These are phyloP conservation scores for Suillus tomentosus DNA, from an alignment of 768 basidiomycete genomes.

Conservation along the genomic window DNA sequence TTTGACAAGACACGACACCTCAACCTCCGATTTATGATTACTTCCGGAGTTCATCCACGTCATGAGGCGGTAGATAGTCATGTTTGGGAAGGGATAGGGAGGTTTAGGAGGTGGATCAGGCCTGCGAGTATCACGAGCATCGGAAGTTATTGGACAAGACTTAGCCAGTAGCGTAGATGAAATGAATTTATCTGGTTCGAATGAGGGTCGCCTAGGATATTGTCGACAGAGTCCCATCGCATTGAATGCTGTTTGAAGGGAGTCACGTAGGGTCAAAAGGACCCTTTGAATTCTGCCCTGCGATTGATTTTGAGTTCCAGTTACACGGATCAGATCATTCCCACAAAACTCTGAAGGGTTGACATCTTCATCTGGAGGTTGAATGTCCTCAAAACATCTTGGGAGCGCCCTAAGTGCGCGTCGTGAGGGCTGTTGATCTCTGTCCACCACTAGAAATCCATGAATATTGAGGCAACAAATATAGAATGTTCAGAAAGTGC, in stretches of 20 bases:
- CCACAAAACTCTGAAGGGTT: neutral
- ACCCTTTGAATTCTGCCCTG: neutral
- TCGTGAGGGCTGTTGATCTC: neutral
- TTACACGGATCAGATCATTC: too few species aligned
- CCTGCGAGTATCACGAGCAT: neutral
- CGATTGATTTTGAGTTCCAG: neutral
- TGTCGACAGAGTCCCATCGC: neutral
- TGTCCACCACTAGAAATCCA: too few species aligned
- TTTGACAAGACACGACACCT: too few species aligned
- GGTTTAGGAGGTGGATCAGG: neutral
- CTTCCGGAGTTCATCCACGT: slow-evolving; percentile 8
- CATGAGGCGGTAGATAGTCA: slow-evolving; percentile 11
- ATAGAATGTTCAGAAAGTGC: neutral
- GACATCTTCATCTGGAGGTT: neutral
- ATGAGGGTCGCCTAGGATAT: neutral
- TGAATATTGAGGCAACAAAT: neutral
- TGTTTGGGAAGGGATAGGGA: too few species aligned
- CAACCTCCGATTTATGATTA: too few species aligned
- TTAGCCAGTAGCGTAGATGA: neutral
- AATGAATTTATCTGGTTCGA: neutral
- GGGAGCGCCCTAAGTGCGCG: neutral
- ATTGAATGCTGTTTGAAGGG: neutral
- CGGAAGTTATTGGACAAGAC: neutral
- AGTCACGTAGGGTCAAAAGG: too few species aligned
- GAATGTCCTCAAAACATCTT: neutral